Base-by-base conservation (phyloP, 2,329 filamentous ascomycete genomes). In the Fusarium chlamydosporum region DNA sequence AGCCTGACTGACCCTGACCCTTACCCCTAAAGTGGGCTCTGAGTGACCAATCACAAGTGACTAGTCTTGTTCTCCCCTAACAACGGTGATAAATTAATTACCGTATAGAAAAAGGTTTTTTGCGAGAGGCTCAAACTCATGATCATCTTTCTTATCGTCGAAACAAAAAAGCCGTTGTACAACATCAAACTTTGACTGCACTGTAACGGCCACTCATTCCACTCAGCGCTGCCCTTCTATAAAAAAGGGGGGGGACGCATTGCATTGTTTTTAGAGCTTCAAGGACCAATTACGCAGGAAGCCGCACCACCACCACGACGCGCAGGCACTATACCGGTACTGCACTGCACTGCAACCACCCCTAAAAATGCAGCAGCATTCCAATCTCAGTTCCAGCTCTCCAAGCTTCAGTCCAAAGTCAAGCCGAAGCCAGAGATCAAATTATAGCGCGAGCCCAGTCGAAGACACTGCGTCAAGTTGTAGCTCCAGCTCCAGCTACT, bases 61-160 rank as follows among this genome's bases (percentile, higher is more conserved):
- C 26, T 27, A 18, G 33, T 35, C 29, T 38, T 38, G 47, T 38
- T 51, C 47, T 51, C 47, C 47, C 47, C 47, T 51, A 51, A 51
- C 47, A 51, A 51, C 47, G 16, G 34, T 40, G 47, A 51, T 51
- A 51, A 51, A 51, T 51, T 51, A 51, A 35, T 23, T 48, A 48
- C 46, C 33, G 20, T 50, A 37, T 18, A 4, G 8, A 35, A 13
- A 35, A 50, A 16, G 45, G 16, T 50, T 50, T 50, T 50, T 40
- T 40, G 34, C 23, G 6, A 18, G 15, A 9, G 15, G 23, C 8
- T 20, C 16, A 38, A 38, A 40, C 29, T 31, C 34, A 51, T 51
- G 47, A 51, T 50, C 33, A 20, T 13, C 2, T 26, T 46, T 4
- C 7, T 8, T 16, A 27, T 51, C 33, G 23, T 27, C 34, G 18